phyloP scores from a whole-genome alignment of 1,139 yeast genomes.

The Pichia sp. region DNA sequence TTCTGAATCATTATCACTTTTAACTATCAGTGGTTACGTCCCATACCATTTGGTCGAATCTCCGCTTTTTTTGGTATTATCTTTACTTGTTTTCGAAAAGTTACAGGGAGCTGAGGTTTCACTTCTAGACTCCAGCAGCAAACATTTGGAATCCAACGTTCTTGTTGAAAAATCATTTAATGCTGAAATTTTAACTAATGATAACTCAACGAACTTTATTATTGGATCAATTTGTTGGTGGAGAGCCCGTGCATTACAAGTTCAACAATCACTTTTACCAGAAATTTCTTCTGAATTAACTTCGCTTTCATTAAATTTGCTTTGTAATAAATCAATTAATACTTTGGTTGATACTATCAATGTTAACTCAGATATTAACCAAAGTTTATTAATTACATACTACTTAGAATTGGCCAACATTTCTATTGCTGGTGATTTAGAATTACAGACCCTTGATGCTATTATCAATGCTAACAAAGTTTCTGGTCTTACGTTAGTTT shows the following conservation, averaged over 20 bases:
- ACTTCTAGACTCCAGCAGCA: constrained; percentile 25
- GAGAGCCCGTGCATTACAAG: constrained; percentile 61
- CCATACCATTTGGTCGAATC: constrained; percentile 56
- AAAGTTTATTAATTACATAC: constrained; percentile 40
- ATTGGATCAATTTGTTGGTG: constrained; percentile 60
- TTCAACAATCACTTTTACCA: constrained; percentile 53
- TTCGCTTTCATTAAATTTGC: constrained; percentile 37
- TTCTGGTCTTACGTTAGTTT: constrained; percentile 56
- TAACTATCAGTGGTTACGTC: constrained; percentile 54
- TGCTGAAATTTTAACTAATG: constrained; percentile 14
- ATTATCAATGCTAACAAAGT: constrained; percentile 48
- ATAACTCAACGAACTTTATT: constrained; percentile 27
- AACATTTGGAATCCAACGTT: constrained; percentile 21
- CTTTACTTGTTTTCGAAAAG: constrained; percentile 48
- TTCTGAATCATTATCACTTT: constrained; percentile 29
- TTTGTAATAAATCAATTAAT: constrained; percentile 34
- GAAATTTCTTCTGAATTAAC: constrained; percentile 50
- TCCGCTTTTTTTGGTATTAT: constrained; percentile 41
- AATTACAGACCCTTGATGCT: constrained; percentile 47
- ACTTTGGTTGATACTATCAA: constrained; percentile 30
- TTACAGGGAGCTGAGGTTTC: constrained; percentile 34
- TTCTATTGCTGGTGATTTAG: constrained; percentile 56
- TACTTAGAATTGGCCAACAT: constrained; percentile 63
- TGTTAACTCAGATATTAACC: constrained; percentile 22
- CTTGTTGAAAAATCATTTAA: constrained; percentile 21